Base-by-base conservation (phyloP, 305 asterid genomes). In the Coffea humblotiana region DNA sequence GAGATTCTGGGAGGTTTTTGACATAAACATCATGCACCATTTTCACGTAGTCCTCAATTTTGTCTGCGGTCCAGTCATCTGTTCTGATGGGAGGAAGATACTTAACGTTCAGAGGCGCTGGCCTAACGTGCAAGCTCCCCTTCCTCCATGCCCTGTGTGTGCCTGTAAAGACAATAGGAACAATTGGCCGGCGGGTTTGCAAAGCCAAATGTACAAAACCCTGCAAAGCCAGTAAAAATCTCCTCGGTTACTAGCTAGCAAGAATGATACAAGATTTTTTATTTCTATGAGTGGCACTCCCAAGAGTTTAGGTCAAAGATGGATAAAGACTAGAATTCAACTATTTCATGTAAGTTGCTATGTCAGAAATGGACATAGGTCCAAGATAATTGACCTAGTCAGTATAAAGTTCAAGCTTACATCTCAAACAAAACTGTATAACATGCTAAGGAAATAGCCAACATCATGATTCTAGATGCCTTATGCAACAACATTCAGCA, bases 121-220 rank as follows among this genome's bases (percentile, higher is more conserved):
- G 89, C 75, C 90, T 75, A 12, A 84, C 64, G 61, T 81, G 86
- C 82, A 89, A 72, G 77, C 89, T 87, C 65, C 90, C 92, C 77
- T 89, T 89, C 45, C 88, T 75, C 88, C 92, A 89, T 43, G 92
- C 92, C 16, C 77, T 79, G 71, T 89, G 89, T 1, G 92, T 87
- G 43, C 88, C 88, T 5, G 81, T 82, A 58, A 89, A 66, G 60
- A 89, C 79, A 10, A 89, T 84, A 1, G 90, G 92, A 76, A 89
- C 87, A 48, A 89, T 83, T 4, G 89, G 89, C 27, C 83, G 71
- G 1, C 84, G 79, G 13, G 92, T 84, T 79, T 85, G 90, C 83
- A 89, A 27, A 3, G 92, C 92, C 79, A 89, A 65, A 72, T 89
- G 92, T 45, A 89, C 82, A 71, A 89, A 89, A 15, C 90, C 90